A percentile compares a stretch with the other conserved stretches of the same genome.
These are phyloP conservation scores for Conidiobolus incongruus DNA, from an alignment of 371 early-diverging fungal species.

Conservation along the genomic window DNA sequence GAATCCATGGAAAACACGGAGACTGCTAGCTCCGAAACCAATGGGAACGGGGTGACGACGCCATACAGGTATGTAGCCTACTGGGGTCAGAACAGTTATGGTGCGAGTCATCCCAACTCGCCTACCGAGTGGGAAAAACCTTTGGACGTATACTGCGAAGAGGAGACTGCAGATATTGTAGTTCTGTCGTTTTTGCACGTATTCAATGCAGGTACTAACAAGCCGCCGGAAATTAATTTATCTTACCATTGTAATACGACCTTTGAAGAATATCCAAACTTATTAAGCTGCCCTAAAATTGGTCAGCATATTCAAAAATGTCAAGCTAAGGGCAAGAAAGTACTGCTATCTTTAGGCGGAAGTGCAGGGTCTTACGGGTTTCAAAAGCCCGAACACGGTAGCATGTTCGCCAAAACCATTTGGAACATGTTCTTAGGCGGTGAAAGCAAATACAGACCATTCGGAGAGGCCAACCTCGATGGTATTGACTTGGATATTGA, in stretches of 20 bases:
- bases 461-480: conserved; percentile 29
- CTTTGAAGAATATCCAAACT: conserved; percentile 18
- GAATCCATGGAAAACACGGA: no score
- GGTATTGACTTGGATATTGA: conserved; percentile 53
- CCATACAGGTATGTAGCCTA: no score
- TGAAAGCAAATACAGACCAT: conserved; percentile 20
- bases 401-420: conserved; percentile 24
- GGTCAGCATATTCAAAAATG: conserved; percentile 32
- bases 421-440: conserved; percentile 37
- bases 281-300: conserved; percentile 28
- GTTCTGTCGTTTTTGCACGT: conserved; percentile 34
- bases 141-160: conserved; percentile 18
- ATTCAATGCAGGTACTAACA: conserved; percentile 17
- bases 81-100: conserved; percentile 25
- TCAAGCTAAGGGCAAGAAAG: conserved; percentile 30
- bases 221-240: conserved; percentile 21
- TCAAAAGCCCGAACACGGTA: conserved; percentile 16
- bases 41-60: no score
- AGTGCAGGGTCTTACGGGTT: conserved; percentile 37
- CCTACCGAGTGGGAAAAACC: conserved; percentile 10
- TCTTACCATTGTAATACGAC: conserved; percentile 24
- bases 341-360: conserved; percentile 41
- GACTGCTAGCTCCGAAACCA: no score
- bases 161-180: conserved; percentile 21
- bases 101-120: conserved; percentile 4